Evolutionary conservation across 2,329 filamentous ascomycete species (phyloP).

Genomic region (Alternaria arborescens): DNA sequence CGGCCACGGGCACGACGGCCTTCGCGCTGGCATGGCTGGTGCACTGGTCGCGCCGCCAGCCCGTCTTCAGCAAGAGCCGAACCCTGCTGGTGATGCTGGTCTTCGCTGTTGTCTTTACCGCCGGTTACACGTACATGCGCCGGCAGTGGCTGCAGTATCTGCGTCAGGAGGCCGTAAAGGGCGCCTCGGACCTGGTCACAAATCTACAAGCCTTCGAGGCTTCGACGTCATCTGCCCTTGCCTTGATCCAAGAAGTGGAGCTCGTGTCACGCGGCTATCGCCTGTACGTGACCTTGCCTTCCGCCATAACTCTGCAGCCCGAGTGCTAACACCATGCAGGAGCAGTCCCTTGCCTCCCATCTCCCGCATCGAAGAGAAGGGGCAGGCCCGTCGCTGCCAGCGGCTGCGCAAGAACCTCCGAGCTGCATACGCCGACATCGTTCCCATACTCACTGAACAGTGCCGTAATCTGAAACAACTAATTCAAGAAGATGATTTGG

Average conservation of each 20-base stretch:
- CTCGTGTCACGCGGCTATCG: conserved; percentile 90
- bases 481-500: conserved; percentile 80
- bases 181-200: conserved; percentile 73
- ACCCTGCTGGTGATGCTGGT: conserved; percentile 58
- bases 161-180: conserved; percentile 75
- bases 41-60: conserved; percentile 71
- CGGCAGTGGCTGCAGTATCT: conserved; percentile 84
- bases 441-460: conserved; percentile 76
- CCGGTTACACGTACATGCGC: conserved; percentile 76
- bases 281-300: conserved; percentile 64
- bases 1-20: conserved; percentile 69
- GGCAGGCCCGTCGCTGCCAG: conserved; percentile 79
- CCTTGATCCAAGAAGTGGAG: conserved; percentile 93
- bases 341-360: conserved; percentile 92
- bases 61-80: conserved; percentile 65
- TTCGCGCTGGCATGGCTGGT: conserved; percentile 72
- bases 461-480: conserved; percentile 74
- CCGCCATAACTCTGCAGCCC: not conserved
- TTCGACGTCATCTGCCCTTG: conserved; percentile 76
- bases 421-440: conserved; percentile 72
- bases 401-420: conserved; percentile 80
- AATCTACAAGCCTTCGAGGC: conserved; percentile 84
- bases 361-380: conserved; percentile 84
- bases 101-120: conserved; percentile 61
- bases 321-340: conserved; percentile 58